These are phyloP conservation scores for Podospora pseudocomata DNA, from an alignment of 495 filamentous ascomycete species.

Conservation along the genomic window DNA sequence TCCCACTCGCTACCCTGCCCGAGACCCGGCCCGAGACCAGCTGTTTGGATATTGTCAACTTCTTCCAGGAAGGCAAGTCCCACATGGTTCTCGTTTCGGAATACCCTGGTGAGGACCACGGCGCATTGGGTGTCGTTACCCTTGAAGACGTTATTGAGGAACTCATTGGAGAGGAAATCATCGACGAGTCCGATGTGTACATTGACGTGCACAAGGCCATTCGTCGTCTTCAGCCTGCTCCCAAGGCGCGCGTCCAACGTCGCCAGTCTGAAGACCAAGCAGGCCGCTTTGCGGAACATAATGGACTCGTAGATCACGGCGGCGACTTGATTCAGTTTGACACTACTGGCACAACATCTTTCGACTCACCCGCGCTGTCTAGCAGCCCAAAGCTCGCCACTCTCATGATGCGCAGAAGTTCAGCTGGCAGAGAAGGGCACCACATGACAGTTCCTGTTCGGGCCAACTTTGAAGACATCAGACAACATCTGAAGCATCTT, in stretches of 20 bases:
- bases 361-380: constrained; percentile 30
- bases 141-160: constrained; percentile 98
- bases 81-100: constrained; percentile 98
- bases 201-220: constrained; percentile 97
- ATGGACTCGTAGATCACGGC: constrained; percentile 13
- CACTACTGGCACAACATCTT: constrained; percentile 22
- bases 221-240: constrained; percentile 54
- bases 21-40: constrained; percentile 93
- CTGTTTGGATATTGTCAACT: constrained; percentile 97
- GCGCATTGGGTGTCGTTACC: constrained; percentile 89
- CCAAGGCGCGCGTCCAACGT: constrained; percentile 32
- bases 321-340: constrained; percentile 15
- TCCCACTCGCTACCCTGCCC: constrained; percentile 87
- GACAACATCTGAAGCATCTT: constrained; percentile 81
- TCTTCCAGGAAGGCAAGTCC: constrained; percentile 98
- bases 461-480: constrained; percentile 61
- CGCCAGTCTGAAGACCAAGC: constrained; percentile 24
- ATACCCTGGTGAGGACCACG: constrained; percentile 79
- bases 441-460: constrained; percentile 42
- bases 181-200: constrained; percentile 87
- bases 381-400: constrained; percentile 46
- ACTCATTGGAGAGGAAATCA: constrained; percentile 91
- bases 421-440: constrained; percentile 46
- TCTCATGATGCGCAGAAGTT: constrained; percentile 54
- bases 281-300: constrained; percentile 15